phyloP scores from a whole-genome alignment of 2,329 filamentous ascomycete species.

The Nemania serpens region DNA sequence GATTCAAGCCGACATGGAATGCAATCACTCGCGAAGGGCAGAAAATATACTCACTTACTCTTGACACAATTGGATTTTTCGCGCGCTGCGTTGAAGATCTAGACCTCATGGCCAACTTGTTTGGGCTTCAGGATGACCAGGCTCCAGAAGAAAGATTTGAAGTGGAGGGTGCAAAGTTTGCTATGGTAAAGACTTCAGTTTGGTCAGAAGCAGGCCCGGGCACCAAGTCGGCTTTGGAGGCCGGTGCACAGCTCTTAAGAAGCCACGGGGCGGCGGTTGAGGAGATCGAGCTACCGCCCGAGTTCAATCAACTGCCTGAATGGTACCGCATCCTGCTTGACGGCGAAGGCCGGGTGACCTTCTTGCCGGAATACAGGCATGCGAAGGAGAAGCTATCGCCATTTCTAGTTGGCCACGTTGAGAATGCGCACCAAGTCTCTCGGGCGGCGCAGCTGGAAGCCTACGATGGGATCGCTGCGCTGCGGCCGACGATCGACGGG shows the following conservation, averaged over 20 bases:
- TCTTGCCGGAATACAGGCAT: conserved; percentile 57
- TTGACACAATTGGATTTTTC: conserved; percentile 68
- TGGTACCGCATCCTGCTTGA: conserved; percentile 58
- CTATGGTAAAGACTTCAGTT: conserved; percentile 56
- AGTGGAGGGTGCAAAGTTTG: conserved; percentile 57
- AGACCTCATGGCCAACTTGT: conserved; percentile 57
- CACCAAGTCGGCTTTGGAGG: conserved; percentile 48
- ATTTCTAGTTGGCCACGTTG: conserved; percentile 54
- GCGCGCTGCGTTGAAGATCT: conserved; percentile 63
- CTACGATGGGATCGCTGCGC: conserved; percentile 57
- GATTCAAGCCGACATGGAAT: conserved; percentile 69
- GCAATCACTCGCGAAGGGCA: conserved; percentile 65
- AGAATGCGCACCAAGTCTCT: conserved; percentile 51
- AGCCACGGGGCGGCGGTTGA: conserved; percentile 58
- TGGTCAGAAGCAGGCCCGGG: conserved; percentile 55
- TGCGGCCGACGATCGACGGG: conserved; percentile 59
- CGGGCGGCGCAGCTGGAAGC: conserved; percentile 56
- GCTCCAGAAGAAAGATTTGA: conserved; percentile 36
- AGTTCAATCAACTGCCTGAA: conserved; percentile 53
- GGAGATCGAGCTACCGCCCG: conserved; percentile 57
- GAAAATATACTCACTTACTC: conserved; percentile 60
- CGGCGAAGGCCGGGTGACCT: conserved; percentile 57
- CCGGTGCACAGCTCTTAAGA: conserved; percentile 46
- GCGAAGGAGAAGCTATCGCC: conserved; percentile 53
- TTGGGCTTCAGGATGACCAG: conserved; percentile 58